A percentile compares a stretch with the other conserved stretches of the same genome.
Conservation (phyloP, 2,329 filamentous ascomycete species). For the Cladophialophora immunda region DNA sequence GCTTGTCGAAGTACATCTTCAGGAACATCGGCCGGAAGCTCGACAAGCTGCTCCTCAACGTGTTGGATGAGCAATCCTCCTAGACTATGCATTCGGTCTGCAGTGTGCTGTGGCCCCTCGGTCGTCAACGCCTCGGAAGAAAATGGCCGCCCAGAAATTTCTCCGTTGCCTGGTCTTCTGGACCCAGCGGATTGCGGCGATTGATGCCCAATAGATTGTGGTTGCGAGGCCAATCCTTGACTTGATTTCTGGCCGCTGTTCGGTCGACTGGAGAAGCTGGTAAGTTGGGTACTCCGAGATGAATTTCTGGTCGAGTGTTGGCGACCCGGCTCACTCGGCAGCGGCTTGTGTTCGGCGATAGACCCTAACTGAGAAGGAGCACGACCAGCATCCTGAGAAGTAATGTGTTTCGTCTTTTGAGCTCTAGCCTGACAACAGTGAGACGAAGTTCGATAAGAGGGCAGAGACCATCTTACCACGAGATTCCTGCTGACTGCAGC, state of each 20-base stretch:
- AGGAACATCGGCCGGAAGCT: slow-evolving; percentile 41
- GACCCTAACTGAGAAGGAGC: slow-evolving; percentile 23
- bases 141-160: slow-evolving; percentile 7
- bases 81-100: slow-evolving; percentile 14
- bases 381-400: slow-evolving; percentile 24
- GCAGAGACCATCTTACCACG: slow-evolving; percentile 21
- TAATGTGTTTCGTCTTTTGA: slow-evolving; percentile 29
- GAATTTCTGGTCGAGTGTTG: slow-evolving; percentile 27
- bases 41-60: slow-evolving; percentile 29
- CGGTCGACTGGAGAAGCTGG: slow-evolving; percentile 28
- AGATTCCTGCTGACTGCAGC: slow-evolving; percentile 75
- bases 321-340: slow-evolving; percentile 32
- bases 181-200: slow-evolving; percentile 23
- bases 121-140: slow-evolving; percentile 11
- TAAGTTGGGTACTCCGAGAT: slow-evolving; percentile 32
- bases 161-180: slow-evolving; percentile 12
- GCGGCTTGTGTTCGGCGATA: slow-evolving; percentile 27
- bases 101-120: slow-evolving; percentile 7
- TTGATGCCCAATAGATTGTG: slow-evolving; percentile 19
- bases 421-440: slow-evolving; percentile 25
- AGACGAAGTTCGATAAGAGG: slow-evolving; percentile 5
- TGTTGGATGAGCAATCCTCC: slow-evolving; percentile 23
- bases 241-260: slow-evolving; percentile 31
- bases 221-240: slow-evolving; percentile 27
- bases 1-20: slow-evolving; percentile 36